Percentiles rank a stretch among this genome's conserved stretches.
These are phyloP conservation scores for Sclerotinia trifoliorum DNA, from an alignment of 2,329 filamentous ascomycete genomes.

Conservation along the genomic window DNA sequence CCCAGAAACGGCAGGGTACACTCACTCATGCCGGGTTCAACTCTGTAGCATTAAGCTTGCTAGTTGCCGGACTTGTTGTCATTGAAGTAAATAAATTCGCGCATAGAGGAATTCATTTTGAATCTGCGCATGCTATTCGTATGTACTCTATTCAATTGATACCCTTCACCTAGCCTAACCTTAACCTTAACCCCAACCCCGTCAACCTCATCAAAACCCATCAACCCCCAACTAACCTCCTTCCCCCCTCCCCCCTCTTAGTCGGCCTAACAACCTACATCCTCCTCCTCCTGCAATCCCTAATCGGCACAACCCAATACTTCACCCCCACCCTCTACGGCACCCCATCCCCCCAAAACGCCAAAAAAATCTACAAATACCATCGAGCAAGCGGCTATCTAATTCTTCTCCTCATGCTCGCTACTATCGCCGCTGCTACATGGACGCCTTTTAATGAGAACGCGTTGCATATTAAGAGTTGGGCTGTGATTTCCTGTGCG, in stretches of 20 bases:
- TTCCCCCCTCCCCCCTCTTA: background rate
- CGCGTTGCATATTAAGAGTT: constrained; percentile 69
- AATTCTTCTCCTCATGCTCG: constrained; percentile 67
- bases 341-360: constrained; percentile 61
- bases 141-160: background rate
- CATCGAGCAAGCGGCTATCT: constrained; percentile 78
- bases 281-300: constrained; percentile 67
- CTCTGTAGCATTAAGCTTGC: constrained; percentile 50
- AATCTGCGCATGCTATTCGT: constrained; percentile 72
- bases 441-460: constrained; percentile 71
- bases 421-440: constrained; percentile 72
- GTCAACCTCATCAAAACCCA: too few relatives aligned
- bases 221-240: too few relatives aligned
- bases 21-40: constrained; percentile 69
- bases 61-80: constrained; percentile 64
- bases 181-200: background rate
- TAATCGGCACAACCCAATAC: constrained; percentile 82
- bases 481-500: constrained; percentile 67
- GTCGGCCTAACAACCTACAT: constrained; percentile 70
- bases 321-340: constrained; percentile 73
- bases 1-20: constrained; percentile 66
- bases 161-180: too few relatives aligned
- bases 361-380: constrained; percentile 86
- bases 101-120: constrained; percentile 68
- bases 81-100: constrained; percentile 84